phyloP scores from a whole-genome alignment of 257 asterid species.

The Sherardia arvensis region DNA sequence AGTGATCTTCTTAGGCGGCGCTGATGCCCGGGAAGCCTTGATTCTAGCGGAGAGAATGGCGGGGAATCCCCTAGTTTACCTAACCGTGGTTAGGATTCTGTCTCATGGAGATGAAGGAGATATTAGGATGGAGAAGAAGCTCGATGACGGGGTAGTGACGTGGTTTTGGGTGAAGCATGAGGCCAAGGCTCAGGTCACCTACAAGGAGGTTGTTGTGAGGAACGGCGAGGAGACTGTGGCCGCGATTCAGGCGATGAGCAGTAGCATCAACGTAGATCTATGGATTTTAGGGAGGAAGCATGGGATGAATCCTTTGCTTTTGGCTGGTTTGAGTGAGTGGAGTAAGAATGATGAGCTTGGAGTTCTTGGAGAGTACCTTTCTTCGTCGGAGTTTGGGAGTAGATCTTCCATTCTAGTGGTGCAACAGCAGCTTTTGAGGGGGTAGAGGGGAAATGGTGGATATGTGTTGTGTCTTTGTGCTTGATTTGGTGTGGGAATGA shows the following conservation, averaged over 20 bases:
- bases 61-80: conserved; percentile 24
- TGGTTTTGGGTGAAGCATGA: conserved; percentile 91
- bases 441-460: conserved; percentile 15
- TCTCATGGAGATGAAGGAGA: conserved; percentile 43
- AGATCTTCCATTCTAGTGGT: conserved; percentile 50
- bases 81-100: conserved; percentile 56
- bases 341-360: conserved; percentile 57
- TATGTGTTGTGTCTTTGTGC: too few relatives aligned
- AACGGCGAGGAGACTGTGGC: conserved; percentile 71
- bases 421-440: conserved; percentile 72
- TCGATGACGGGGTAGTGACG: conserved; percentile 74
- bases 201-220: conserved; percentile 59
- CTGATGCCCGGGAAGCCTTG: conserved; percentile 77
- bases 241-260: conserved; percentile 48
- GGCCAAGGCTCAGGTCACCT: conserved; percentile 35
- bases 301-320: conserved; percentile 54
- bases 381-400: conserved; percentile 41
- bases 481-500: neutral
- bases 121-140: conserved; percentile 51
- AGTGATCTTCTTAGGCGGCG: conserved; percentile 69
- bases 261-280: conserved; percentile 26
- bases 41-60: conserved; percentile 51
- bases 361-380: conserved; percentile 58
- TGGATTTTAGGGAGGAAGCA: conserved; percentile 68
- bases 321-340: conserved; percentile 56